phyloP scores from a whole-genome alignment of 2,329 filamentous ascomycete genomes.

The Lecanicillium sp. region DNA sequence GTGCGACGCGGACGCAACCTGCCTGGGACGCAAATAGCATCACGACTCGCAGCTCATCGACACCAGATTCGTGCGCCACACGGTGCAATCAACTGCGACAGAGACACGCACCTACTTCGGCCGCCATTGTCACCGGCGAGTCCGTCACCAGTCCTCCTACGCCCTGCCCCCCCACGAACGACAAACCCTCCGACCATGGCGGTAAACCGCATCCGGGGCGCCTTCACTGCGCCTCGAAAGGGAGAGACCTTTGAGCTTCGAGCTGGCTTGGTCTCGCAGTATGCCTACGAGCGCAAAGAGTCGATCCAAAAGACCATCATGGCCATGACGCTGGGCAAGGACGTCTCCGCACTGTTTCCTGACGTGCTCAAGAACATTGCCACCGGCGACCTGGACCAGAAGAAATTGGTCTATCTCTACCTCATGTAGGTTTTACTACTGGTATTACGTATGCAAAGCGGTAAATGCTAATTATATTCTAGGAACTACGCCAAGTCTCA shows the following conservation, averaged over 20 bases:
- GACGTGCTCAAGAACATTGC: conserved; percentile 99
- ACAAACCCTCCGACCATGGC: conserved; percentile 55
- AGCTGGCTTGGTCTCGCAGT: conserved; percentile 92
- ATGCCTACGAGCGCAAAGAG: conserved; percentile 98
- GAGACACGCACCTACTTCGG: neutral
- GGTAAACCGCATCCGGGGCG: conserved; percentile 91
- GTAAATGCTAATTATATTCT: neutral
- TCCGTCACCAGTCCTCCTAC: neutral
- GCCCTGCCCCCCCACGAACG: conserved; percentile 18
- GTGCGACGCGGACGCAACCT: no score
- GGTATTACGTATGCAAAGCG: neutral
- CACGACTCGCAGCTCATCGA: no score
- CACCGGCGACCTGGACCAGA: conserved; percentile 89
- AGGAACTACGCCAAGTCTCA: conserved; percentile 99
- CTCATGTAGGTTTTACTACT: conserved; percentile 61
- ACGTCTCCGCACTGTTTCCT: conserved; percentile 93
- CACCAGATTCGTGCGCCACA: no score
- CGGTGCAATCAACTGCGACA: no score
- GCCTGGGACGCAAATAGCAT: no score
- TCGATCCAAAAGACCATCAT: conserved; percentile 99
- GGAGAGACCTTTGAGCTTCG: conserved; percentile 97
- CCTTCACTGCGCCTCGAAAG: conserved; percentile 88
- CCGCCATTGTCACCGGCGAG: neutral
- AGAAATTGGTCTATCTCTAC: conserved; percentile 98
- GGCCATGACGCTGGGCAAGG: conserved; percentile 98